These are phyloP conservation scores for Fusarium sp. DNA, from an alignment of 2,329 filamentous ascomycete genomes.

Conservation along the genomic window DNA sequence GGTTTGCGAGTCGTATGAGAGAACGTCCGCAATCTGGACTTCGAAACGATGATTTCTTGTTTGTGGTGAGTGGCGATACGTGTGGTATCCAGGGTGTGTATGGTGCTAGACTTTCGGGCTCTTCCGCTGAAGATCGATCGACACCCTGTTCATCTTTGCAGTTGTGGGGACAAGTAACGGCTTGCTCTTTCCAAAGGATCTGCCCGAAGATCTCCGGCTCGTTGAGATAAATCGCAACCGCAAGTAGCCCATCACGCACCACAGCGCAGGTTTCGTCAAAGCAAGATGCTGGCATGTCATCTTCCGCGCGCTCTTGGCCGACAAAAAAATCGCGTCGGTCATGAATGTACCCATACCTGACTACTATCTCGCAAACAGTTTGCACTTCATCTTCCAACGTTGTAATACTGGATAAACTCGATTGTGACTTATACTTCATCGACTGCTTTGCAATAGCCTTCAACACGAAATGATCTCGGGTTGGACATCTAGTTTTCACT, in stretches of 20 bases:
- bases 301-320: fast-evolving
- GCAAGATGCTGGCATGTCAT: background rate
- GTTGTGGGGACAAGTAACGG: background rate
- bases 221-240: background rate
- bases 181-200: background rate
- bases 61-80: fast-evolving
- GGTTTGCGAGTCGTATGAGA: background rate
- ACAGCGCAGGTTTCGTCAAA: background rate
- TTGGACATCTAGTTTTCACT: background rate
- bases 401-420: background rate
- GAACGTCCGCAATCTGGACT: background rate
- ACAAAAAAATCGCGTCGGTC: constrained; percentile 6
- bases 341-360: constrained; percentile 3
- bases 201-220: background rate
- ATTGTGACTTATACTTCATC: background rate
- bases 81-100: background rate
- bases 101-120: fast-evolving
- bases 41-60: background rate
- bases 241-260: background rate
- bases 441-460: background rate
- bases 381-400: background rate
- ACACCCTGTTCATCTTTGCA: fast-evolving
- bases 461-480: background rate
- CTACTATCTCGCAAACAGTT: background rate
- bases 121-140: fast-evolving